A percentile compares a stretch with the other conserved stretches of the same genome.
Evolutionary conservation across 768 basidiomycete species (phyloP).

Genomic region (Trametes punicea): DNA sequence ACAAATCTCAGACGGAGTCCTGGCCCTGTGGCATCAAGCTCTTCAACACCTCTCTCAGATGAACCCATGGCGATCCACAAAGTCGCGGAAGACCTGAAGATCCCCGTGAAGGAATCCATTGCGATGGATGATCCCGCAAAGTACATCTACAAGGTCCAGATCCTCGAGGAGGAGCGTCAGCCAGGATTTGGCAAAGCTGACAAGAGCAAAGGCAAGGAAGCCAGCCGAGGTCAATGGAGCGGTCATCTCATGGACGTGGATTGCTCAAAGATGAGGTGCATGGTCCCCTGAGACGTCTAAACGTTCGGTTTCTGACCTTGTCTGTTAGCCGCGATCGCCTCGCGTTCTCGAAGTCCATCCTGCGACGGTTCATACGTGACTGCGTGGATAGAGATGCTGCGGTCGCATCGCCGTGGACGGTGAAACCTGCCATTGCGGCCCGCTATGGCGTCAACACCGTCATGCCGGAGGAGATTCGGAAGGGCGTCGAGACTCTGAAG

Average conservation of each 20-base stretch:
- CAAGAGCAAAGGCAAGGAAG: slow-evolving; percentile 47
- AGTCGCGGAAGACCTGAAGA: slow-evolving; percentile 76
- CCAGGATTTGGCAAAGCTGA: slow-evolving; percentile 57
- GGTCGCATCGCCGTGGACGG: slow-evolving; percentile 93
- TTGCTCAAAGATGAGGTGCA: slow-evolving; percentile 76
- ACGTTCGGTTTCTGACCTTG: not conserved
- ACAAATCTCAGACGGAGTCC: not conserved
- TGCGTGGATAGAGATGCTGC: slow-evolving; percentile 91
- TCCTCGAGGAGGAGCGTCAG: slow-evolving; percentile 70
- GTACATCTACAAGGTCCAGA: slow-evolving; percentile 86
- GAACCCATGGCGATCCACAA: slow-evolving; percentile 55
- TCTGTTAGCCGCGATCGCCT: slow-evolving; percentile 82
- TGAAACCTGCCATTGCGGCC: slow-evolving; percentile 80
- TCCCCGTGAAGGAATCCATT: slow-evolving; percentile 66
- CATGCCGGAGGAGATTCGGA: slow-evolving; percentile 83
- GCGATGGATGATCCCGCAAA: slow-evolving; percentile 71
- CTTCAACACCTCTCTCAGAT: slow-evolving; percentile 33
- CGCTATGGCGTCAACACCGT: slow-evolving; percentile 81
- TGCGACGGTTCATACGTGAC: slow-evolving; percentile 94
- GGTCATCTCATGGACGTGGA: slow-evolving; percentile 84
- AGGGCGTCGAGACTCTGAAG: slow-evolving; percentile 74
- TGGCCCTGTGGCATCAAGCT: slow-evolving; percentile 26
- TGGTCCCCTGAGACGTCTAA: slow-evolving; percentile 5
- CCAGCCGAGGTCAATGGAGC: slow-evolving; percentile 58
- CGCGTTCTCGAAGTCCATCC: slow-evolving; percentile 94